Base-by-base conservation (phyloP, 495 filamentous ascomycete genomes). In the Penicillium ucsense region DNA sequence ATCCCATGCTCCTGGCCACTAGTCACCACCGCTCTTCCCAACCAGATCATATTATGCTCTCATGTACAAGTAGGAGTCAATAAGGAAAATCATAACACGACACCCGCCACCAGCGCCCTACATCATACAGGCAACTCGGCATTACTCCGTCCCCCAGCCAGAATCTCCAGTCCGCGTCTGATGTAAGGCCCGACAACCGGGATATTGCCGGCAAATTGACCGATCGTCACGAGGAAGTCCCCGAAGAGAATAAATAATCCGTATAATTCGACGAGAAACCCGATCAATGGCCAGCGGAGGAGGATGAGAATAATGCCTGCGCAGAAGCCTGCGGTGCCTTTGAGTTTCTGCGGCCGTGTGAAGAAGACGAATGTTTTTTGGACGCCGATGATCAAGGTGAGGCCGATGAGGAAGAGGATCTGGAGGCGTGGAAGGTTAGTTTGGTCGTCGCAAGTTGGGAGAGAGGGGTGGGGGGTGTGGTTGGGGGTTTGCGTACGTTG, bases 391-490 rank as follows among this genome's bases (percentile, higher is more conserved):
- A 96, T 89, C 34, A 96, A 81, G 31, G 89, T 92, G 4, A 98
- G 77, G 64, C 92, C 92, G 74, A 94, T 81, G 35, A 98, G 82
- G 75, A 98, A 95, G 70, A 98, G 88, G 70, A 98, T 94, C 84
- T 90, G 37, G 34, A 35, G 46, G 50, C 38, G 38, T 9, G 28
- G 28, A 30, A 3, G 9, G 39, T 41, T 41, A 41, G 39, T 41
- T 30, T 3, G 53, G 56, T 55, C 48, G 48, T 29, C 52, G 38
- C 38, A 40, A 31, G 35, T 6, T 43, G 31, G 27, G 3, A 28
- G 29, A 38, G n/a, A 30, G 35, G 43, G 3, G 37, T 32, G 38
- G 32, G 35, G 43, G 3, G 37, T 32, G 38, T 27, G 38, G 38
- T 31, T 27, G 4, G 27, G 27, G 2, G 38, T 41, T 36, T 36